A percentile compares a stretch with the other conserved stretches of the same genome.
Conservation (phyloP, 805 yeast species). For the Ogataea parapolymorpha region DNA sequence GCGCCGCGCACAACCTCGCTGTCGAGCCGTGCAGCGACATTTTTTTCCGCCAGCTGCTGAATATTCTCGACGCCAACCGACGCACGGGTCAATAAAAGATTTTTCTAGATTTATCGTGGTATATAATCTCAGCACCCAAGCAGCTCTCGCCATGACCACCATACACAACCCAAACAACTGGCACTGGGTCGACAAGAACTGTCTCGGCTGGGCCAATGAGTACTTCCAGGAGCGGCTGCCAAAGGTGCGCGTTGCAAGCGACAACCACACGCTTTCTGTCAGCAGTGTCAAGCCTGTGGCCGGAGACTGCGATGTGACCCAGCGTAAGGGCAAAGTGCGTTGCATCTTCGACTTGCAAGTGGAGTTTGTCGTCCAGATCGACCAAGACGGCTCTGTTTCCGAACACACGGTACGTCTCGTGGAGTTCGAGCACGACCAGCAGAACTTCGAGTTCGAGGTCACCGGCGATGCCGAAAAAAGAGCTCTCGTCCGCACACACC, state of each 20-base stretch:
- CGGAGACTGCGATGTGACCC: slow-evolving; percentile 83
- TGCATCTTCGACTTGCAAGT: slow-evolving; percentile 69
- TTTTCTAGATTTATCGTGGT: slow-evolving; percentile 17
- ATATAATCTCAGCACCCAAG: slow-evolving; percentile 1
- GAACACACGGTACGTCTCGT: slow-evolving; percentile 49
- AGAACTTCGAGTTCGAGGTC: slow-evolving; percentile 53
- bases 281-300: slow-evolving; percentile 40
- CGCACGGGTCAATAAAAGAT: slow-evolving; percentile 12
- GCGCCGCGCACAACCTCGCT: slow-evolving; percentile 49
- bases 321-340: slow-evolving; percentile 76
- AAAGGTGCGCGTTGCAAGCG: slow-evolving; percentile 40
- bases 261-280: slow-evolving; percentile 35
- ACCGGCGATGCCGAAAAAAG: slow-evolving; percentile 38
- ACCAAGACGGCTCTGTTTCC: slow-evolving; percentile 31
- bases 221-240: slow-evolving; percentile 64
- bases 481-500: slow-evolving; percentile 38
- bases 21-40: slow-evolving; percentile 37
- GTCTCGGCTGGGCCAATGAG: slow-evolving; percentile 82
- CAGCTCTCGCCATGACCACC: slow-evolving; percentile 52
- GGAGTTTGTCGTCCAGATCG: slow-evolving; percentile 43
- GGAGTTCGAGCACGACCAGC: slow-evolving; percentile 77
- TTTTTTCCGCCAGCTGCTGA: slow-evolving; percentile 36
- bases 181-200: slow-evolving; percentile 99
- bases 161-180: slow-evolving; percentile 97
- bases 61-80: slow-evolving; percentile 5